Conservation (phyloP, 176 grass and related monocot species). For the Musa schizocarpa region DNA sequence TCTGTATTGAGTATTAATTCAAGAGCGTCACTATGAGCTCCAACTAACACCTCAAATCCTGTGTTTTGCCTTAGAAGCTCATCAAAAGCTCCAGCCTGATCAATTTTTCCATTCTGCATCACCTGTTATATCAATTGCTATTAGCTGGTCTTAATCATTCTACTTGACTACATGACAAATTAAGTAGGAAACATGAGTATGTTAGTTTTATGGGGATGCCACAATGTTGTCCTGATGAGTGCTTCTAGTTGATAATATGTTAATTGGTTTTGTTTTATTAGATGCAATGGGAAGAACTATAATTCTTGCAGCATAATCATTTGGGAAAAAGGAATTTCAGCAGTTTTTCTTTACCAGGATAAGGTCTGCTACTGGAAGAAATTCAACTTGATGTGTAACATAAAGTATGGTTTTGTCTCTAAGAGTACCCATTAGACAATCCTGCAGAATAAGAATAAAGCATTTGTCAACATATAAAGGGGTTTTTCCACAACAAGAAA, state of each 20-base stretch:
- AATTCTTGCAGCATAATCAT: not conserved
- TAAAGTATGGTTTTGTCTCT: conserved; percentile 27
- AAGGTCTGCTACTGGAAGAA: conserved; percentile 31
- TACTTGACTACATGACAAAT: not conserved
- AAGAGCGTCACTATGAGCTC: conserved; percentile 83
- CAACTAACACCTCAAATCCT: conserved; percentile 78
- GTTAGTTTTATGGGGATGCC: not conserved
- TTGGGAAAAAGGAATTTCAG: not conserved
- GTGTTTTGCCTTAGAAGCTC: conserved; percentile 74
- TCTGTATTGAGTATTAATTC: conserved; percentile 65
- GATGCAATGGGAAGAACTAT: not conserved
- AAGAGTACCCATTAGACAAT: conserved; percentile 29
- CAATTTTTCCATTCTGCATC: conserved; percentile 73
- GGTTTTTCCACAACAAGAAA: not conserved
- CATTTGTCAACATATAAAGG: not conserved
- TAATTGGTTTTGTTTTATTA: not conserved
- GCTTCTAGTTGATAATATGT: not conserved
- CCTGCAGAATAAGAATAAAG: conserved; percentile 3
- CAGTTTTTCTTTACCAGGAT: conserved; percentile 24
- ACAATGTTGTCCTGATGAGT: too few species aligned
- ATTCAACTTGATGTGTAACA: conserved; percentile 37
- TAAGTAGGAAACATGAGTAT: not conserved
- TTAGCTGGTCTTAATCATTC: not conserved
- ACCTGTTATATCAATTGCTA: conserved; percentile 41
- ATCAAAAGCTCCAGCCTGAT: conserved; percentile 65